Base-by-base conservation (phyloP, 2,329 filamentous ascomycete species). In the Myriangium duriaei region DNA sequence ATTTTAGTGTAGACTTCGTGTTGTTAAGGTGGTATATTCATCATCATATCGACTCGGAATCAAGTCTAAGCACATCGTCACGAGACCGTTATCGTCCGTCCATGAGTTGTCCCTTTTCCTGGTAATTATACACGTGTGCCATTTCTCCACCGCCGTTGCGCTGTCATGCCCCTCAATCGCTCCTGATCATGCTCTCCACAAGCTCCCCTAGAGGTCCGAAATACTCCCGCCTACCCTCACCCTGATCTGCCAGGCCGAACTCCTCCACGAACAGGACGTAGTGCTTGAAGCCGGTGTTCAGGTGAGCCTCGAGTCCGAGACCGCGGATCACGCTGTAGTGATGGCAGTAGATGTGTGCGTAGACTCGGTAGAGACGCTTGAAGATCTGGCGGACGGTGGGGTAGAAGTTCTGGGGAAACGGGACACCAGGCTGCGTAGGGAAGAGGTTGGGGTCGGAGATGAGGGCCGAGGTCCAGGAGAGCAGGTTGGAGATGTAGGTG, bases 231-330 rank as follows among this genome's bases (percentile, higher is more conserved):
- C 49, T 54, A 4, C 56, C 54, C 62, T 93, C 87, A 41, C 59
- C 61, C 35, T 88, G 91, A 54, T 78, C 92, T 17, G 86, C 86
- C 49, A 98, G 65, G 49, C 76, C 78, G 63, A 96, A 91, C 70
- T 98, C 92, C 59, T 98, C 87, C 50, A 98, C 86, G 62, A 98
- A 98, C 42, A 98, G 73, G 45, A 98, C 91, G 56, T 96, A 98
- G 63, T 98, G 91, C 72, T 98, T 98, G 76, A 98, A 98, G 64
- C 85, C 93, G 11, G 91, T 98, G 64, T 98, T 98, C 48, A 98
- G 74, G 61, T 98, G 91, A 31, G 92, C 87, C 63, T 98, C 91
- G 42, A 98, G 73, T 14, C 91, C 91, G 28, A 98, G 74, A 58
- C 95, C 86, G 42, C 92, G 81, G 49, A 98, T 81, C 48, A 98